Conservation (phyloP, 139 green algal species). For the Penium margaritaceum region DNA sequence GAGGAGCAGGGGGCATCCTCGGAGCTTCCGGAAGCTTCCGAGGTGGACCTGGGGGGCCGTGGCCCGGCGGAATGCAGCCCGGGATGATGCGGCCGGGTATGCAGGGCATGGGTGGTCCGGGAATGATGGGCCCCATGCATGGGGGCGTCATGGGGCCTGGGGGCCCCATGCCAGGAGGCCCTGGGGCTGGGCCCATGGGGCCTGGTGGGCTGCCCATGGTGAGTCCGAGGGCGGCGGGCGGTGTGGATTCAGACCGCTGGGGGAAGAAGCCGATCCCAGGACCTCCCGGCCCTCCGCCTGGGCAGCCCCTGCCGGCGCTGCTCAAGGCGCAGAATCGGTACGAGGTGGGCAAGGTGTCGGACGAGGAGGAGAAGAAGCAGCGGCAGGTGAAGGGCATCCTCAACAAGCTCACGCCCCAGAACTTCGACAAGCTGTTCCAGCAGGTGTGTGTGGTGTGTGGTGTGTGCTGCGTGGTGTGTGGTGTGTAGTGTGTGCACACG, state of each 20-base stretch:
- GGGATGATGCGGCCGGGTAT: background rate
- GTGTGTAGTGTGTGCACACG: too few relatives aligned
- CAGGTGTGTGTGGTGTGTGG: conserved; percentile 66
- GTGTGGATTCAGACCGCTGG: conserved; percentile 41
- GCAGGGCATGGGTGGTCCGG: background rate
- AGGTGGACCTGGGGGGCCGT: background rate
- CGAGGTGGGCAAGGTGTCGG: conserved; percentile 36
- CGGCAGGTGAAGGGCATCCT: conserved; percentile 81
- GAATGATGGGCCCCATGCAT: background rate
- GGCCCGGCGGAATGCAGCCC: background rate
- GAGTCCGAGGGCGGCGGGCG: background rate
- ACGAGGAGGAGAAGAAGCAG: conserved; percentile 85
- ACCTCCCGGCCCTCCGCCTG: background rate
- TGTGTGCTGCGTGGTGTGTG: too few relatives aligned
- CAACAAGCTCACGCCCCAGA: conserved; percentile 97
- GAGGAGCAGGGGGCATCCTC: background rate
- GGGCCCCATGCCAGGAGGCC: background rate
- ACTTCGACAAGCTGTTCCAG: conserved; percentile 81
- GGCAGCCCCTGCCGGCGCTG: conserved; percentile 27
- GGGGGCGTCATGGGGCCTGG: background rate
- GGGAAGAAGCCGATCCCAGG: conserved; percentile 16
- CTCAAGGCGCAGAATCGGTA: conserved; percentile 50
- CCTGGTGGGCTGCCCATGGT: background rate
- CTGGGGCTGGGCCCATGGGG: background rate
- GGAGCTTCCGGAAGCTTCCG: background rate